A percentile compares a stretch with the other conserved stretches of the same genome.
These are phyloP conservation scores for Boletus tomentosulus DNA, from an alignment of 768 basidiomycete species.

Conservation along the genomic window DNA sequence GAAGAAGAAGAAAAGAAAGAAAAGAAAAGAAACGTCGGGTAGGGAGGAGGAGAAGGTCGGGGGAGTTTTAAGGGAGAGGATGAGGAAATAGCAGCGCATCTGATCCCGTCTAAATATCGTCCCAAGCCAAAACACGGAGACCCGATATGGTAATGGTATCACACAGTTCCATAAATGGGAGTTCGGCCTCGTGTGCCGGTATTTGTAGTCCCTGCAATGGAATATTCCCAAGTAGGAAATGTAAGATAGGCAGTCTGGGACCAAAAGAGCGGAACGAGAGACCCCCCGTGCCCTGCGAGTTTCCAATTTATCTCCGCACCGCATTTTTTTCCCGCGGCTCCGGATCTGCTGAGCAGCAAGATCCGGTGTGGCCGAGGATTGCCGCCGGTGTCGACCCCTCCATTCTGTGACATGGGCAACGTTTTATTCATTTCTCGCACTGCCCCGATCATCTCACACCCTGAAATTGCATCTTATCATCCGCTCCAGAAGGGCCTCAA, in stretches of 20 bases:
- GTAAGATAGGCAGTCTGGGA: neutral
- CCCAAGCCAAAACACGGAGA: neutral
- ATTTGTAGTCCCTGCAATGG: conserved; percentile 31
- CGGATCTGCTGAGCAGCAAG: conserved; percentile 18
- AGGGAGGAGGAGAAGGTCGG: conserved; percentile 35
- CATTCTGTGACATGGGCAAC: conserved; percentile 13
- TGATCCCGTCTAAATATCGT: conserved; percentile 34
- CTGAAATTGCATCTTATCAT: conserved; percentile 24
- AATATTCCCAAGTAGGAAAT: conserved; percentile 24
- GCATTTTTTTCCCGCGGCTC: conserved; percentile 24
- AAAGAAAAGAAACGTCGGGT: conserved; percentile 36
- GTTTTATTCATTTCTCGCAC: conserved; percentile 32
- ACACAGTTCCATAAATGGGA: conserved; percentile 9
- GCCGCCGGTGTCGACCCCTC: conserved; percentile 12
- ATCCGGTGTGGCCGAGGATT: conserved; percentile 27
- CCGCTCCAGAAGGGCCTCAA: conserved; percentile 4
- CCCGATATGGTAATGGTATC: conserved; percentile 12
- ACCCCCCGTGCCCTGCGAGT: conserved; percentile 28
- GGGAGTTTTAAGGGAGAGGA: conserved; percentile 17
- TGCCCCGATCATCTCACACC: conserved; percentile 23
- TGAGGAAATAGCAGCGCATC: conserved; percentile 23
- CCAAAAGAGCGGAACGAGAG: conserved; percentile 11
- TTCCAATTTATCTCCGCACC: conserved; percentile 20
- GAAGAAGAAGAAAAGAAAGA: conserved; percentile 18
- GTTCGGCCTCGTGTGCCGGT: conserved; percentile 33